Base-by-base conservation (phyloP, 2,329 filamentous ascomycete genomes). In the Ascochyta koolunga region DNA sequence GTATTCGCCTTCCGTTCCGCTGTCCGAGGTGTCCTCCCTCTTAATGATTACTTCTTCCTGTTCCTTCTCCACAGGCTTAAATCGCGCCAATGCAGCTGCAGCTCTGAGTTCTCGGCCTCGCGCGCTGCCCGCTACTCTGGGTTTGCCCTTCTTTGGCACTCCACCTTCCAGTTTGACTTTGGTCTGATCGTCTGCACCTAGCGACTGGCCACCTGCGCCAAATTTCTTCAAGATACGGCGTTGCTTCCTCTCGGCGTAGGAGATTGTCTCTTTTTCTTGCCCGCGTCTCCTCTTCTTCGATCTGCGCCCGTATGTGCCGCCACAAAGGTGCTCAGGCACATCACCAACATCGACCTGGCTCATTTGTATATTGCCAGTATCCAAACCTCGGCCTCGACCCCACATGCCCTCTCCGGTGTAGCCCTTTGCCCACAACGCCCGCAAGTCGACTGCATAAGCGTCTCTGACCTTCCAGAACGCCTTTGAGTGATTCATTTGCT, bases 401-500 rank as follows among this genome's bases (percentile, higher is more conserved):
- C 91, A 96, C 41, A 96, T 75, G 0, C 91, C 92, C 57, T 96
- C 91, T 2, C 91, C 91, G 0, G 84, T 88, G 68, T 95, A 96
- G 1, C 80, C 80, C 50, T 82, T 84, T 1, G 73, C 73, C 89
- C 90, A 95, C 1, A 96, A 77, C 1, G 63, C 79, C 58, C 86
- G 84, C 83, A 96, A 86, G 50, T 91, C 83, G 8, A 80, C 81
- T 1, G 89, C 87, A 68, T 89, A 95, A 36, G 79, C 76, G 72
- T 95, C 89, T 40, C 91, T 80, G 16, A 93, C 88, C 9, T 83
- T 83, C 91, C 91, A 96, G 67, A 96, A 96, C 2, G 84, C 86
- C 50, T 84, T 82, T 1, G 86, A 89, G 71, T 96, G 91, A 72
- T 96, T 96, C 92, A 96, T 96, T 71, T 96, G 88, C 73, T 90